phyloP scores from a whole-genome alignment of 2,329 filamentous ascomycete species.

The Aureobasidium musti region DNA sequence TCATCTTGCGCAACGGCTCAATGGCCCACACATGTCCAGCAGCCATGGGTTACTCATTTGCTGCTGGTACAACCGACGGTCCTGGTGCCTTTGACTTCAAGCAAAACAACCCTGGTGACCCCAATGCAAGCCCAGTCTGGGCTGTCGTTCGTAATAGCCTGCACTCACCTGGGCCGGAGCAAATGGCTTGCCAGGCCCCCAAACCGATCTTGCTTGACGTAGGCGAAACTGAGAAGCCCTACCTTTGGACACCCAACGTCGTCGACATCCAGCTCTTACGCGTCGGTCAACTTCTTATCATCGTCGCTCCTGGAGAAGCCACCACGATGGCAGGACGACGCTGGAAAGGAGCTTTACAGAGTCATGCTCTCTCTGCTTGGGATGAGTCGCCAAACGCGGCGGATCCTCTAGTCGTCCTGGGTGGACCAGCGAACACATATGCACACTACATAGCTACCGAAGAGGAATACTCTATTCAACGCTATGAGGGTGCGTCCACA shows the following conservation, averaged over 20 bases:
- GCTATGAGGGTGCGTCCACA: constrained; percentile 94
- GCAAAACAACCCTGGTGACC: constrained; percentile 75
- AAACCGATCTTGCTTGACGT: constrained; percentile 90
- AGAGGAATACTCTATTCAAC: constrained; percentile 80
- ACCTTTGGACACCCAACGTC: constrained; percentile 87
- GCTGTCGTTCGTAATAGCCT: constrained; percentile 70
- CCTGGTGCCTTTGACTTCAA: constrained; percentile 93
- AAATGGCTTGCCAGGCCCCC: constrained; percentile 72
- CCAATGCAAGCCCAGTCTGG: constrained; percentile 78
- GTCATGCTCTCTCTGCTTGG: constrained; percentile 42
- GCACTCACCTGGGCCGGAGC: constrained; percentile 67
- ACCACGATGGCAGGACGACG: constrained; percentile 90
- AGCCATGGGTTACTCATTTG: constrained; percentile 88
- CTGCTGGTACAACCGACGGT: constrained; percentile 87
- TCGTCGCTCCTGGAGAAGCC: constrained; percentile 83
- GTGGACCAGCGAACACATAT: constrained; percentile 88
- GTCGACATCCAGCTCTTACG: constrained; percentile 85
- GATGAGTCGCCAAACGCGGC: constrained; percentile 44
- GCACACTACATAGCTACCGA: constrained; percentile 77
- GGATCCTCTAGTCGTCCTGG: constrained; percentile 74
- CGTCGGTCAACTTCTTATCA: constrained; percentile 79
- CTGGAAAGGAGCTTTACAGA: constrained; percentile 71
- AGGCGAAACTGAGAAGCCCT: constrained; percentile 74
- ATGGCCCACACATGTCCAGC: constrained; percentile 76
- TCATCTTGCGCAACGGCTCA: constrained; percentile 71